Conservation (phyloP, 106 monocot species). For the Allium fistulosum region DNA sequence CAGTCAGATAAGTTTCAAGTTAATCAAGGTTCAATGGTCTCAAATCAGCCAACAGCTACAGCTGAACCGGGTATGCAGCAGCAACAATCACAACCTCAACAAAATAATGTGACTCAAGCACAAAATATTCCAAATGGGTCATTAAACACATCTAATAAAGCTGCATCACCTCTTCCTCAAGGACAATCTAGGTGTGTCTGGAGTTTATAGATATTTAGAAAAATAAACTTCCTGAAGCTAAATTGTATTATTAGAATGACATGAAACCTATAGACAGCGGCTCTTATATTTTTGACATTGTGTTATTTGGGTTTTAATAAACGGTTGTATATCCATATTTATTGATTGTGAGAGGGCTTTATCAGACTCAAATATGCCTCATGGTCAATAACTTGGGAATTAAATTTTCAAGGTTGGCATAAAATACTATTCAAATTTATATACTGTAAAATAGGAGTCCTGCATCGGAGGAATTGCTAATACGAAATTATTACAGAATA, state of each 20-base stretch:
- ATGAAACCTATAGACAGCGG: constrained; percentile 9
- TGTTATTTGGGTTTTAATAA: constrained; percentile 7
- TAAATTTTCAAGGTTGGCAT: not conserved
- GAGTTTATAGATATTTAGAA: constrained; percentile 63
- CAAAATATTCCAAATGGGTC: constrained; percentile 53
- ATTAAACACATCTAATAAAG: constrained; percentile 47
- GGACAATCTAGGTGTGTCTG: constrained; percentile 99
- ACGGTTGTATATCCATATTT: not conserved
- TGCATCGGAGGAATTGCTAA: no score
- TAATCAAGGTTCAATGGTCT: constrained; percentile 23
- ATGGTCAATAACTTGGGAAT: not conserved
- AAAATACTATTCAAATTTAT: not conserved
- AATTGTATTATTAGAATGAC: no score
- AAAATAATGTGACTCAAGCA: constrained; percentile 31
- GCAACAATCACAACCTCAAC: constrained; percentile 30
- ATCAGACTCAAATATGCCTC: not conserved
- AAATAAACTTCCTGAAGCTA: constrained; percentile 24
- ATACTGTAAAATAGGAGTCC: not conserved
- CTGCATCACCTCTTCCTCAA: constrained; percentile 88
- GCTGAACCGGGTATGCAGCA: constrained; percentile 33
- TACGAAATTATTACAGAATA: no score
- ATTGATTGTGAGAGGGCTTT: constrained; percentile 1
- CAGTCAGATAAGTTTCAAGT: constrained; percentile 54
- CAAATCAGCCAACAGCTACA: constrained; percentile 24
- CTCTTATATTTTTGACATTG: constrained; percentile 1